These are phyloP conservation scores for Pistacia integerrima DNA, from an alignment of 345 rosid species.

Conservation along the genomic window DNA sequence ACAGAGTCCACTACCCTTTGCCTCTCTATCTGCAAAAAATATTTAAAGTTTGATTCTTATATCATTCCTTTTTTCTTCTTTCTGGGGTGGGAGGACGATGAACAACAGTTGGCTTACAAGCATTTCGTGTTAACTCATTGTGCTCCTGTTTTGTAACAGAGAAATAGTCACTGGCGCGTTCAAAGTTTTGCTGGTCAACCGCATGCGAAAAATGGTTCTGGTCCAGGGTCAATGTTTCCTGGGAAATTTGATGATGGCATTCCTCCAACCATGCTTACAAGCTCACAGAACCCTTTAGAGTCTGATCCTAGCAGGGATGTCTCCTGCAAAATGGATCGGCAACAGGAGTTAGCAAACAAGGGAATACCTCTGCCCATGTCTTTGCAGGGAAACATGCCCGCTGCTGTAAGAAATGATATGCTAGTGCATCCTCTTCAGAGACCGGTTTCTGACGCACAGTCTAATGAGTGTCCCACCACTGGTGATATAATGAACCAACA, in stretches of 20 bases:
- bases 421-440: constrained; percentile 44
- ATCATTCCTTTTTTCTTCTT: not conserved
- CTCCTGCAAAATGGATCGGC: constrained; percentile 51
- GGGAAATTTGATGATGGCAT: constrained; percentile 74
- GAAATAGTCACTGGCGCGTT: constrained; percentile 94
- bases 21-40: not conserved
- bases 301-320: constrained; percentile 56
- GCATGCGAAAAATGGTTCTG: constrained; percentile 74
- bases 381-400: constrained; percentile 31
- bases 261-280: constrained; percentile 41
- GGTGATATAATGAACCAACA: constrained; percentile 47
- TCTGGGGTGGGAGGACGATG: not conserved
- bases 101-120: not conserved
- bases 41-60: not conserved
- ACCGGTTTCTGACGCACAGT: constrained; percentile 59
- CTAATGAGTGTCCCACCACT: constrained; percentile 52
- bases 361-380: constrained; percentile 39
- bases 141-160: constrained; percentile 48
- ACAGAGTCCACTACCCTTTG: not conserved
- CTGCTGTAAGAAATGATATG: constrained; percentile 36
- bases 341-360: constrained; percentile 51
- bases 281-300: constrained; percentile 48
- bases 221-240: constrained; percentile 53
- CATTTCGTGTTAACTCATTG: constrained; percentile 5
- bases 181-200: constrained; percentile 65